These are phyloP conservation scores for Lasiodiplodia sp. DNA, from an alignment of 2,329 filamentous ascomycete genomes.

Conservation along the genomic window DNA sequence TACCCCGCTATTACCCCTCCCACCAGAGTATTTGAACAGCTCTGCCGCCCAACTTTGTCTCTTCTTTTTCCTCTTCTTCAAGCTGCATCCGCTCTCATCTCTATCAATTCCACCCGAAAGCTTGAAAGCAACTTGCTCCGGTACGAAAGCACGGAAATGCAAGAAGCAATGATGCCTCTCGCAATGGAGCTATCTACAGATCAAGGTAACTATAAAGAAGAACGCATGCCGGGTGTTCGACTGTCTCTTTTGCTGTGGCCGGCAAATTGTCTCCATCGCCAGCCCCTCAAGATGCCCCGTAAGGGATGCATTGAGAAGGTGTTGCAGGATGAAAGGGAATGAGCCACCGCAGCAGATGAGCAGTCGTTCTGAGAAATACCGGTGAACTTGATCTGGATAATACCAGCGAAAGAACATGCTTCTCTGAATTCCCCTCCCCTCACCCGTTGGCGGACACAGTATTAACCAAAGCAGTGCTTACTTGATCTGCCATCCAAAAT, in stretches of 20 bases:
- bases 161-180: conserved; percentile 32
- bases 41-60: not conserved
- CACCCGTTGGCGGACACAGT: conserved; percentile 42
- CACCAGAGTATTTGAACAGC: conserved; percentile 3
- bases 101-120: not conserved
- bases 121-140: conserved; percentile 20
- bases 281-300: conserved; percentile 31
- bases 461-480: conserved; percentile 59
- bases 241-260: conserved; percentile 22
- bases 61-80: not conserved
- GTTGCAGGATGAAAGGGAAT: conserved; percentile 37
- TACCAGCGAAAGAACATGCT: conserved; percentile 89
- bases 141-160: conserved; percentile 23
- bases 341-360: conserved; percentile 34
- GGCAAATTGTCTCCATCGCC: conserved; percentile 8
- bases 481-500: conserved; percentile 64
- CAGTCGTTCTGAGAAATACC: conserved; percentile 75
- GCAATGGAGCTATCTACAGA: conserved; percentile 47
- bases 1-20: conserved; percentile 30
- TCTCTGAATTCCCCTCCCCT: conserved; percentile 58
- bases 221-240: conserved; percentile 53
- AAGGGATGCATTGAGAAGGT: conserved; percentile 1
- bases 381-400: conserved; percentile 87
- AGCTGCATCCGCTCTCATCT: not conserved
- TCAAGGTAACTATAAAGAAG: conserved; percentile 51